Evolutionary conservation across 148 eudicot species (phyloP).

Genomic region (Rhododendron ovatum): DNA sequence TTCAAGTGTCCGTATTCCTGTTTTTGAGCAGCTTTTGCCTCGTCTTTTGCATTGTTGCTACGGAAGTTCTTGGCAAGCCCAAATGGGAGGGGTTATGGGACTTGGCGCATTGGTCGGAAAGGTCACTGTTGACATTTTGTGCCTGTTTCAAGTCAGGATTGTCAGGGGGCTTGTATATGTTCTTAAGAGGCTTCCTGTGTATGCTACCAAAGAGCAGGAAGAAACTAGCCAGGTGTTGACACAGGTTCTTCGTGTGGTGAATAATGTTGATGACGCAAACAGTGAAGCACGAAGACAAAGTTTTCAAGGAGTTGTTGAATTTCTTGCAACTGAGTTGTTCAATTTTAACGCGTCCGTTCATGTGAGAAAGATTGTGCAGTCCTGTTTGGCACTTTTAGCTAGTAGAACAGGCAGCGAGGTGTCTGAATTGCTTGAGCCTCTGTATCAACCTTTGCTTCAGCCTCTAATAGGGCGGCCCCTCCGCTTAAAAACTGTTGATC

Average conservation of each 20-base stretch:
- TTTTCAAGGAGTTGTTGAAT: constrained; percentile 92
- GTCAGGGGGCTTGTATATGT: constrained; percentile 85
- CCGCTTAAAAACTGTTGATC: constrained; percentile 92
- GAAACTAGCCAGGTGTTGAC: constrained; percentile 94
- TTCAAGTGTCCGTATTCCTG: constrained; percentile 83
- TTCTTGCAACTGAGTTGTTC: constrained; percentile 84
- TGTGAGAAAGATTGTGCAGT: constrained; percentile 93
- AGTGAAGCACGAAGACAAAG: constrained; percentile 88
- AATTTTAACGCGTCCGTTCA: constrained; percentile 72
- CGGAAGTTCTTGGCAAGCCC: constrained; percentile 94
- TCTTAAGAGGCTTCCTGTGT: constrained; percentile 86
- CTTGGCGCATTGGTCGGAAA: constrained; percentile 93
- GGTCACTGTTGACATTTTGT: constrained; percentile 88
- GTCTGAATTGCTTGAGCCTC: constrained; percentile 94
- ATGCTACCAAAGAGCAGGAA: constrained; percentile 91
- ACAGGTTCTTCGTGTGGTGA: constrained; percentile 95
- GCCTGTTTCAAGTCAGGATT: constrained; percentile 73
- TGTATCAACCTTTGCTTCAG: constrained; percentile 86
- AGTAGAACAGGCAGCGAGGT: constrained; percentile 99
- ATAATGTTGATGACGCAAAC: constrained; percentile 96
- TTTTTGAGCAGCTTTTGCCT: constrained; percentile 93
- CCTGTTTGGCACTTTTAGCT: constrained; percentile 92
- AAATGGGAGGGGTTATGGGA: constrained; percentile 94
- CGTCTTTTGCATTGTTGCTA: constrained; percentile 91
- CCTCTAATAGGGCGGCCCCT: constrained; percentile 84